Conservation (phyloP, 305 asterid species). For the Solanum chacoense region DNA sequence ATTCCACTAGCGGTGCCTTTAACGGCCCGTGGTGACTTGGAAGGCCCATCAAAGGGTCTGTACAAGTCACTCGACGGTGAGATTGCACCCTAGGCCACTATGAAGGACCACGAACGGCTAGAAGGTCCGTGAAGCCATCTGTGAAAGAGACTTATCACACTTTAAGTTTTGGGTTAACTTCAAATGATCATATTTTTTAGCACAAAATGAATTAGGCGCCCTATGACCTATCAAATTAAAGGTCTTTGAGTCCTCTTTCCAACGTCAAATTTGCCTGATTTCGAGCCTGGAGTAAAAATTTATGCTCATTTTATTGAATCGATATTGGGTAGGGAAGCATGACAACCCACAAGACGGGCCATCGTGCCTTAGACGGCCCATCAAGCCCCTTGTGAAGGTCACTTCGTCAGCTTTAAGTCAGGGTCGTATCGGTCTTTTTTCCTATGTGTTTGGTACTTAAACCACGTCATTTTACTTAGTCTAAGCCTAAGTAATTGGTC, state of each 20-base stretch:
- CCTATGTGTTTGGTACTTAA: neutral
- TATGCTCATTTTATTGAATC: neutral
- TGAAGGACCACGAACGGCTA: neutral
- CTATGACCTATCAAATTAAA: no score
- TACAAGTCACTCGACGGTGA: neutral
- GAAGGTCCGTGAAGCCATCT: neutral
- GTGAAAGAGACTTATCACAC: neutral
- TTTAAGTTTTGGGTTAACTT: neutral
- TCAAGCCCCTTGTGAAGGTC: neutral
- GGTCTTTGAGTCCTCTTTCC: neutral
- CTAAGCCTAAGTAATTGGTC: neutral
- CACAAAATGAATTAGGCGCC: neutral
- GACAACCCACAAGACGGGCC: neutral
- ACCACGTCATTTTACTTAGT: no score
- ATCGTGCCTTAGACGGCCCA: neutral
- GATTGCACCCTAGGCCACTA: neutral
- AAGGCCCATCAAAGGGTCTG: neutral
- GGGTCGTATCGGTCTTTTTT: neutral
- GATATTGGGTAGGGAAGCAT: neutral
- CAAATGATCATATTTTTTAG: no score
- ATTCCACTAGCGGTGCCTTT: neutral
- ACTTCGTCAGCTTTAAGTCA: neutral
- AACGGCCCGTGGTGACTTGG: neutral
- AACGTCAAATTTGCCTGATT: no score
- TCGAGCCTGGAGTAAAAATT: neutral